Evolutionary conservation across 805 yeast species (phyloP).

Genomic region (Kockiozyma suomiensis): DNA sequence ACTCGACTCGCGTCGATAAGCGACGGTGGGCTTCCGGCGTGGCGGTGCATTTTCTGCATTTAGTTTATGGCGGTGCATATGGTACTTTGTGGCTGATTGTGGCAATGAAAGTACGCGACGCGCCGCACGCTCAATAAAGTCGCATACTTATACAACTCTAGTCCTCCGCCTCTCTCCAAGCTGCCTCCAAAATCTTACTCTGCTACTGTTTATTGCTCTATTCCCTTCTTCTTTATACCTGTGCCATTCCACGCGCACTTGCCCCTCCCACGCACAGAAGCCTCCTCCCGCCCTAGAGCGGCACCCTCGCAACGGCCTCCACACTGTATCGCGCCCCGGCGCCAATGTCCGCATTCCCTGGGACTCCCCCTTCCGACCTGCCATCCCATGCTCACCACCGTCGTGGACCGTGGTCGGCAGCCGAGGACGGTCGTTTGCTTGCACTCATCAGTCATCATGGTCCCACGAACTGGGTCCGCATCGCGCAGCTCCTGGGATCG

Average conservation of each 20-base stretch:
- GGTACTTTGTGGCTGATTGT: neutral
- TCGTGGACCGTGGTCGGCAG: constrained; percentile 85
- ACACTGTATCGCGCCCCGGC: constrained; percentile 3
- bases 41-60: no score
- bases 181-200: no score
- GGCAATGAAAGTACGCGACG: neutral
- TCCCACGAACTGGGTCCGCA: constrained; percentile 87
- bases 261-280: neutral
- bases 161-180: no score
- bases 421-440: constrained; percentile 73
- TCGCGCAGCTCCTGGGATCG: constrained; percentile 69
- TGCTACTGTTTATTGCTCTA: no score
- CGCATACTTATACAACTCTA: neutral
- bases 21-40: no score
- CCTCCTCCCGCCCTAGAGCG: neutral
- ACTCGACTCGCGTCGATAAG: no score
- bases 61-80: neutral
- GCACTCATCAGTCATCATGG: constrained; percentile 71
- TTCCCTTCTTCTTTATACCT: no score
- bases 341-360: constrained; percentile 7
- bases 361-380: neutral
- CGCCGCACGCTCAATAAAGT: constrained; percentile 6
- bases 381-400: constrained; percentile 15
- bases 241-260: no score
- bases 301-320: neutral